Evolutionary conservation across 2,329 filamentous ascomycete genomes (phyloP), one percentile per base, ranked within the genome.

Genomic region (Xylaria sp.): DNA sequence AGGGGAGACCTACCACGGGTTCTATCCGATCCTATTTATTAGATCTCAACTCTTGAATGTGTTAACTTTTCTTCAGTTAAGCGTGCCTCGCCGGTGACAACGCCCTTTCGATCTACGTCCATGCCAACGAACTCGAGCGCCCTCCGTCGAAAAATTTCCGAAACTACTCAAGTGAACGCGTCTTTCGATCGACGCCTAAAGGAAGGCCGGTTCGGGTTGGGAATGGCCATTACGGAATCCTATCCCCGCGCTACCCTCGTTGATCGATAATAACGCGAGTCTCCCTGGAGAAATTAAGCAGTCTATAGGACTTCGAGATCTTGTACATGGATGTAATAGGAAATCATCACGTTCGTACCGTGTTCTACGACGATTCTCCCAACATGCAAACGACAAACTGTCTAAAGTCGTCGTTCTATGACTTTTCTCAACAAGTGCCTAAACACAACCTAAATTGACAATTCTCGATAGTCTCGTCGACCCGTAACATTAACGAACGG

Each of bases 1-100:
- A 35, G 54, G 23, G 61, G 27, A 37, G 35, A 50, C 40, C 29
- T 37, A 50, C 40, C 50, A 48, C 23, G 18, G 54, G 29, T 64
- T 32, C 40, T 50, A 29, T 53, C 8, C 40, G 21, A 53, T n/a
- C 44, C 5, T 48, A 2, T 21, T 29, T 18, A 18, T 40, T 48
- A 32, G 42, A 53, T 35, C 47, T 48, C 5, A 23, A 62, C 37
- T 47, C n/a, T 60, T 18, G 37, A n/a, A n/a, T 37, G 27, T 53
- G n/a, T 60, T 59, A 21, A 60, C 35, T 23, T 47, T 47, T 9
- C 23, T 32, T 6, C 35, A 57, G 53, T 18, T 16, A 47, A 23
- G 23, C 6, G 0, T 18, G n/a, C 16, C 23, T 44, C 21, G 37
- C 12, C 9, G 1, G 12, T 23, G 18, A 40, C 32, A 44, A 37